A percentile compares a stretch with the other conserved stretches of the same genome.
These are phyloP conservation scores for Ganoderma resinaceum DNA, from an alignment of 1,284 basidiomycete species.

Conservation along the genomic window DNA sequence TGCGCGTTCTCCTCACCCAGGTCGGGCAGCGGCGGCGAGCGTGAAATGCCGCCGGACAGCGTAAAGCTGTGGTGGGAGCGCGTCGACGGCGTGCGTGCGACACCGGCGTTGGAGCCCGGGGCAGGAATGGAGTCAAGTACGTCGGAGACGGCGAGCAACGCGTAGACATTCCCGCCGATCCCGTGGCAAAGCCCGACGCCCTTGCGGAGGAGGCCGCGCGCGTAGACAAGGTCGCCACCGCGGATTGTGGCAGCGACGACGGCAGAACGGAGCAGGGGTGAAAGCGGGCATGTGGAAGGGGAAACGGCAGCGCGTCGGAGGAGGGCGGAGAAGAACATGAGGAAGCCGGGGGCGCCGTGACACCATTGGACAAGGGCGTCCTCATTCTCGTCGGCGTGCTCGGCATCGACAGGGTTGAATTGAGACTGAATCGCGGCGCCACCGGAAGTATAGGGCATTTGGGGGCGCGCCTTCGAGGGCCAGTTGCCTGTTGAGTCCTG, in stretches of 20 bases:
- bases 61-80: slow-evolving; percentile 7
- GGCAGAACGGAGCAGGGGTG: slow-evolving; percentile 30
- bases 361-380: slow-evolving; percentile 63
- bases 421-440: slow-evolving; percentile 21
- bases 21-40: background rate
- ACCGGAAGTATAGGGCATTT: slow-evolving; percentile 30
- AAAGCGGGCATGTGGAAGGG: slow-evolving; percentile 26
- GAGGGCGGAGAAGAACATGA: slow-evolving; percentile 53
- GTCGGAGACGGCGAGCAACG: slow-evolving; percentile 55
- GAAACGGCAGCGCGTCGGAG: slow-evolving; percentile 35
- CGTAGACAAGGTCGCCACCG: slow-evolving; percentile 53
- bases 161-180: slow-evolving; percentile 56
- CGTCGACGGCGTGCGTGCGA: background rate
- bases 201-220: slow-evolving; percentile 57
- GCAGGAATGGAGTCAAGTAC: slow-evolving; percentile 15
- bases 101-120: slow-evolving; percentile 3
- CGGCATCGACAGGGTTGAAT: slow-evolving; percentile 17
- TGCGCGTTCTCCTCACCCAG: slow-evolving; percentile 13
- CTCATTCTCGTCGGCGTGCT: slow-evolving; percentile 21
- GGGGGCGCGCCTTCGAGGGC: slow-evolving; percentile 50
- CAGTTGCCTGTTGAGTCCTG: slow-evolving; percentile 59
- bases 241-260: slow-evolving; percentile 43
- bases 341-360: slow-evolving; percentile 59
- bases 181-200: slow-evolving; percentile 67
- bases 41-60: slow-evolving; percentile 2